Base-by-base conservation (phyloP, 2,329 filamentous ascomycete species). In the Microdochium bolleyi region DNA sequence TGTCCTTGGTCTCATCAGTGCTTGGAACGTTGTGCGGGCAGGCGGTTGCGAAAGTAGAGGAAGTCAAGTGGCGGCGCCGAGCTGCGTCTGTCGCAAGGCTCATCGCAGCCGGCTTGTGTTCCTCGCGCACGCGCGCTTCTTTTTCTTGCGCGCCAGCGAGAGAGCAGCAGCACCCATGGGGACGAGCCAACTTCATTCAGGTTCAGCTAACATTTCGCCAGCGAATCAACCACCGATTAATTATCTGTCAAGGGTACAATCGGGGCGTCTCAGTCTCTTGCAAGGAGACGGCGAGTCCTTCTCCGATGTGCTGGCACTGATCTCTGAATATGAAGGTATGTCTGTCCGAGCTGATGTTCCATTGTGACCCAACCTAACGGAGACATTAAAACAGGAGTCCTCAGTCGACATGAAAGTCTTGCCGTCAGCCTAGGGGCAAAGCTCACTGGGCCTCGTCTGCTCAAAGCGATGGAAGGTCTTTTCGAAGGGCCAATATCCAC, bases 331-430 rank as follows among this genome's bases (percentile, higher is more conserved):
- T 69, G 89, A 92, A 72, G 77, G 79, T 80, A 65, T 54, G 64
- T 52, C 48, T 32, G 51, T 24, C 44, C 24, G 49, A 37, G 21
- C 27, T 19, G 41, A 48, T 52, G 19, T n/a, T n/a, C n/a, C n/a
- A n/a, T n/a, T n/a, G n/a, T n/a, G n/a, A n/a, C n/a, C n/a, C n/a
- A n/a, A n/a, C n/a, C 16, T 57, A 49, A 60, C 56, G 55, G 55
- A 60, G 52, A 55, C 49, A 51, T 54, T 49, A 22, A n/a, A 51
- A 38, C 55, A 79, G 89, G 85, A 58, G 88, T 94, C 16, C 75
- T 95, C 51, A 88, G 89, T 62, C 83, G 89, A 52, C 88, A 92
- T 67, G 90, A 96, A 71, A 92, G 88, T 67, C 82, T 95, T 61
- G 91, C 90, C 49, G 86, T 87, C 54, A 92, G 90, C 62, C 77